Evolutionary conservation across 2,329 filamentous ascomycete genomes (phyloP).

Genomic region (Beauveria medogensis): DNA sequence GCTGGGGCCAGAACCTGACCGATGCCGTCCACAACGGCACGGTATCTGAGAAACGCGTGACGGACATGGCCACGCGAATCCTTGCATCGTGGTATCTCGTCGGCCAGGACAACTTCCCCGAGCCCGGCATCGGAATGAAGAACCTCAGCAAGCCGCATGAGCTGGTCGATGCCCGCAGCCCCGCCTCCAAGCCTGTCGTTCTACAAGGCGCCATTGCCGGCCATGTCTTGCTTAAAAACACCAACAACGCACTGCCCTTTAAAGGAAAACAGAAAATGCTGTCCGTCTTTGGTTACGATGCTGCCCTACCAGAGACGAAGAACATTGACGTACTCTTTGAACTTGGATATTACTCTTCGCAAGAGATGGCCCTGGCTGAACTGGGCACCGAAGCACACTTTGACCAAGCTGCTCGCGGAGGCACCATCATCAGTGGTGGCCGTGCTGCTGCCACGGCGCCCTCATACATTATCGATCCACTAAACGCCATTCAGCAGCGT

Average conservation of each 20-base stretch:
- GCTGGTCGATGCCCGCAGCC: conserved; percentile 40
- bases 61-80: conserved; percentile 72
- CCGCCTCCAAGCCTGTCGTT: conserved; percentile 34
- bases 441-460: conserved; percentile 43
- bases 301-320: conserved; percentile 39
- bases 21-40: conserved; percentile 71
- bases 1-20: conserved; percentile 60
- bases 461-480: conserved; percentile 42
- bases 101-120: conserved; percentile 39
- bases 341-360: conserved; percentile 38
- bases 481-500: conserved; percentile 48
- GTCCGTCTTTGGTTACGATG: conserved; percentile 58
- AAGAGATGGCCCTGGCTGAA: conserved; percentile 36
- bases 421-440: conserved; percentile 44
- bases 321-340: conserved; percentile 39
- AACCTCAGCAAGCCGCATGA: conserved; percentile 43
- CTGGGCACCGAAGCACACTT: conserved; percentile 36
- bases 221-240: conserved; percentile 73
- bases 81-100: conserved; percentile 52
- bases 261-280: conserved; percentile 43
- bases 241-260: conserved; percentile 53
- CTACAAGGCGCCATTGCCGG: conserved; percentile 49
- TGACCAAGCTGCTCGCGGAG: conserved; percentile 41
- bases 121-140: conserved; percentile 48
- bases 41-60: conserved; percentile 59